phyloP scores from a whole-genome alignment of 2,329 filamentous ascomycete species.

The Zymoseptoria tritici region DNA sequence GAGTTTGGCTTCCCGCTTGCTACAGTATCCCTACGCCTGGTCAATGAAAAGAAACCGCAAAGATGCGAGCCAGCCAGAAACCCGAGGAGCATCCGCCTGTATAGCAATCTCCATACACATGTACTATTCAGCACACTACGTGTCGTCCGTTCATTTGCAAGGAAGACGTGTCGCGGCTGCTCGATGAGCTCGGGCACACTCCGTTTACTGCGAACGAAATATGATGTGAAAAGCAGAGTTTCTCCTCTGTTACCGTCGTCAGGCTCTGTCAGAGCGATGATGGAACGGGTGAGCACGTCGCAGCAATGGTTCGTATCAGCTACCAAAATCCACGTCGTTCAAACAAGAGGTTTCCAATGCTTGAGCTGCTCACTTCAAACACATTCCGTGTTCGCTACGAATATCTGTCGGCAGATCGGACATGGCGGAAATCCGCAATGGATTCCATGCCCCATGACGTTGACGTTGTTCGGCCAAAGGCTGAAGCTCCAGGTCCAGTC shows the following conservation, averaged over 20 bases:
- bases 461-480: too few species aligned
- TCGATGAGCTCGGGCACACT: neutral
- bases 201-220: neutral
- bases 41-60: neutral
- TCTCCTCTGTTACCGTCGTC: neutral
- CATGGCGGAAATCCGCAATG: neutral
- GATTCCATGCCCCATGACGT: neutral
- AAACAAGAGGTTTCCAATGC: neutral
- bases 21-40: neutral
- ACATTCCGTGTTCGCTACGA: neutral
- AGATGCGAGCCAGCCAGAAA: neutral
- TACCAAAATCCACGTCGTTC: neutral
- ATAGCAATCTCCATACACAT: constrained; percentile 30
- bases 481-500: too few species aligned
- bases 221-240: neutral
- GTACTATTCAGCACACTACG: constrained; percentile 22
- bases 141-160: neutral
- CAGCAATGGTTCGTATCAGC: neutral
- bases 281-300: neutral
- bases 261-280: neutral
- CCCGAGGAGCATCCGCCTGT: constrained; percentile 20
- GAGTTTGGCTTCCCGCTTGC: neutral
- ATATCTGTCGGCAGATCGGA: neutral
- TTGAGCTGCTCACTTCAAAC: neutral
- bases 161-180: neutral